A percentile compares a stretch with the other conserved stretches of the same genome.
These are phyloP conservation scores for Dothideomycetes sp. DNA, from an alignment of 2,329 filamentous ascomycete genomes.

Conservation along the genomic window DNA sequence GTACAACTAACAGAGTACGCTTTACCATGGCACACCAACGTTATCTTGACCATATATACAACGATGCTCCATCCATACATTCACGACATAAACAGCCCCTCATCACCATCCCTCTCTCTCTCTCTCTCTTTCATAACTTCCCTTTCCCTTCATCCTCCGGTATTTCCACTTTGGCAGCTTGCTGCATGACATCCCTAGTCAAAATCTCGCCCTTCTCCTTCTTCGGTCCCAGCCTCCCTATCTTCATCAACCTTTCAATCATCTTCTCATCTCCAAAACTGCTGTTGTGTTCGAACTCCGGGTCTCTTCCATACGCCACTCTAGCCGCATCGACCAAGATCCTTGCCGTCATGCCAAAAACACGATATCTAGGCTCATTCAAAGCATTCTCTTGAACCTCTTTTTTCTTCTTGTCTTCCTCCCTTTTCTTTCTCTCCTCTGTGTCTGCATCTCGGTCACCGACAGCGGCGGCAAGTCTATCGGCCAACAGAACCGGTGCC, in stretches of 20 bases:
- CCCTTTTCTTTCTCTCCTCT: constrained; percentile 37
- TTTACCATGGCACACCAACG: too few relatives aligned
- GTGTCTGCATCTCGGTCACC: background rate
- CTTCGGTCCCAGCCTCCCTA: constrained; percentile 47
- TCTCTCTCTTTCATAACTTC: constrained; percentile 1
- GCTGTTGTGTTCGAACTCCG: constrained; percentile 68
- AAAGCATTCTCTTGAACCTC: constrained; percentile 19
- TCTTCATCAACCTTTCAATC: constrained; percentile 47
- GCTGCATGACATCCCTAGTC: constrained; percentile 27
- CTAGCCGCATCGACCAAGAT: constrained; percentile 83
- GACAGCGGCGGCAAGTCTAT: background rate
- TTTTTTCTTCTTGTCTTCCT: constrained; percentile 21
- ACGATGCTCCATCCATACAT: too few relatives aligned
- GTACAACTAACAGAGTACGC: too few relatives aligned
- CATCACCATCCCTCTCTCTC: background rate
- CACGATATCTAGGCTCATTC: constrained; percentile 51
- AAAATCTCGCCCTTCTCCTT: constrained; percentile 41
- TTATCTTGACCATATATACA: too few relatives aligned
- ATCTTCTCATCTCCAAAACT: constrained; percentile 59
- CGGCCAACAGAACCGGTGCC: constrained; percentile 5
- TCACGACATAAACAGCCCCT: too few relatives aligned
- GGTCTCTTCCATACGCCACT: constrained; percentile 71
- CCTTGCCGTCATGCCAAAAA: constrained; percentile 91
- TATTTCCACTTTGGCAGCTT: constrained; percentile 7
- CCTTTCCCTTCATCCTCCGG: background rate